Evolutionary conservation across 208 protist genomes (phyloP).

Genomic region (Phytomonas sp.): DNA sequence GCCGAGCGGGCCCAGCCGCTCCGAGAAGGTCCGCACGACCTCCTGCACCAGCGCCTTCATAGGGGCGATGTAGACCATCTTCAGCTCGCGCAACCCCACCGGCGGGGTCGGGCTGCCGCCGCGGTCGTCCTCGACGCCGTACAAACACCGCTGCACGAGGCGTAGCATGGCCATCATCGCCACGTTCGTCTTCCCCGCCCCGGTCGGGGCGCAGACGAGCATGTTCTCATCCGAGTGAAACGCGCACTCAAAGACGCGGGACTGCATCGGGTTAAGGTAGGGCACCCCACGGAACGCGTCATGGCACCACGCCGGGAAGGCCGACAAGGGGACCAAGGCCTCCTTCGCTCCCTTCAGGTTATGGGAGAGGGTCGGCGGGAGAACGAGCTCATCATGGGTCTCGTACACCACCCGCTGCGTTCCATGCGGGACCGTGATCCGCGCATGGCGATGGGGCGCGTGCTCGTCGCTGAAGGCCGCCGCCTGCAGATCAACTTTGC

Average conservation of each 20-base stretch:
- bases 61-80: slow-evolving; percentile 99
- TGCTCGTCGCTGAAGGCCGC: slow-evolving; percentile 79
- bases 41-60: slow-evolving; percentile 99
- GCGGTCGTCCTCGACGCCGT: slow-evolving; percentile 10
- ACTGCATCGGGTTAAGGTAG: slow-evolving; percentile 96
- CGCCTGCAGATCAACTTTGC: slow-evolving; percentile 60
- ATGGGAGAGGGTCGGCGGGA: slow-evolving; percentile 58
- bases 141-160: slow-evolving; percentile 42
- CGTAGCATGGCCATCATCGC: slow-evolving; percentile 98
- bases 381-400: slow-evolving; percentile 77
- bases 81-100: slow-evolving; percentile 65
- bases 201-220: slow-evolving; percentile 98
- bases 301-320: slow-evolving; percentile 66
- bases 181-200: slow-evolving; percentile 99
- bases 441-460: slow-evolving; percentile 56
- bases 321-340: slow-evolving; percentile 16
- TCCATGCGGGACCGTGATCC: slow-evolving; percentile 56
- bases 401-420: slow-evolving; percentile 68
- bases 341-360: slow-evolving; percentile 20
- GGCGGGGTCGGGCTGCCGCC: slow-evolving; percentile 7
- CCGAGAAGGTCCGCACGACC: slow-evolving; percentile 96
- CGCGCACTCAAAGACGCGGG: slow-evolving; percentile 88
- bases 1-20: slow-evolving; percentile 89
- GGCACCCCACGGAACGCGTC: slow-evolving; percentile 49
- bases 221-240: slow-evolving; percentile 96